Evolutionary conservation across 1,139 yeast species (phyloP), one percentile per base, ranked within the genome.

Genomic region (Suhomyces maxii): DNA sequence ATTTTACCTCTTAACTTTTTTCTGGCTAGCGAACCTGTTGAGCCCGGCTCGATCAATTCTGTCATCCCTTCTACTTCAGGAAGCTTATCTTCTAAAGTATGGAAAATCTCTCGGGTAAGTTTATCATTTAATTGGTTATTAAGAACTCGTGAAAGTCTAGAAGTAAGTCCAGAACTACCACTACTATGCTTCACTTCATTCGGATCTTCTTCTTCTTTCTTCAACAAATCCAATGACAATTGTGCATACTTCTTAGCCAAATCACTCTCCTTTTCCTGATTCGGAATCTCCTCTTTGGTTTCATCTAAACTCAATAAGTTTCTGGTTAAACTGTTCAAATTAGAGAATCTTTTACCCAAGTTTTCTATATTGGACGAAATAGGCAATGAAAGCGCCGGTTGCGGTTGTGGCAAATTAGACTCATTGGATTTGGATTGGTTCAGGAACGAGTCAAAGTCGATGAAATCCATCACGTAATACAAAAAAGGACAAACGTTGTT

Each of bases 1-100:
- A 89, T 73, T 43, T 79, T 81, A 39, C 89, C 82, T 45, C 89
- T 73, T 47, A 89, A 68, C 40, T 81, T 77, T 58, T 48, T 60
- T 12, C 67, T 56, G 4, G 64, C 55, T 26, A 60, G 47, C 12
- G 59, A 56, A 34, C 64, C 58, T 48, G 44, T 53, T 3, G 58
- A 52, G 3, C 63, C 66, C 1, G 65, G 60, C 40, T 60, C 63
- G 3, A 58, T 52, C 36, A 59, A 39, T 10, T 47, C 50, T 12
- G 46, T 44, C 14, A 36, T 14, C 26, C 30, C 34, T n/a, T 63
- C 58, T 8, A 18, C 6, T n/a, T 50, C 49, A 12, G 54, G 42
- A 14, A 58, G 50, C 44, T 71, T 73, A 18, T 68, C 64, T 44
- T 84, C 84, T 25, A 84, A 59, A 2, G 75, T 56, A 4, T 64